Conservation (phyloP, 2,329 filamentous ascomycete genomes). For the Didymella sp. region DNA sequence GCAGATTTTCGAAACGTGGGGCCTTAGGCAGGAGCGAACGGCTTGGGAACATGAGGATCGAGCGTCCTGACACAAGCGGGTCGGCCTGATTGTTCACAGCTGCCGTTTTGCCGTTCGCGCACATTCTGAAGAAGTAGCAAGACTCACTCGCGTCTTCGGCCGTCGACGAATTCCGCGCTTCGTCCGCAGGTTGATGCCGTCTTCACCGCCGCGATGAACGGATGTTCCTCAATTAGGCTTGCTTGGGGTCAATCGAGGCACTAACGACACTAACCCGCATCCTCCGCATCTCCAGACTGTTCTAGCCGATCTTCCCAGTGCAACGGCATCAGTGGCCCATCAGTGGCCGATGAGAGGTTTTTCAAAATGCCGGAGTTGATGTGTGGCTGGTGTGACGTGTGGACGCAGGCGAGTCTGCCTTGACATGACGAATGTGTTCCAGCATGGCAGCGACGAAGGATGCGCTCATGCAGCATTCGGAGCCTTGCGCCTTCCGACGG, state of each 20-base stretch:
- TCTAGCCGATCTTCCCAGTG: constrained; percentile 18
- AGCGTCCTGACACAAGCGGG: constrained; percentile 1
- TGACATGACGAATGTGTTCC: constrained; percentile 6
- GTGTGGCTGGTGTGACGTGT: background rate
- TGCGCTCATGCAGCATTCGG: constrained; percentile 6
- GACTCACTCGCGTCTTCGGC: constrained; percentile 26
- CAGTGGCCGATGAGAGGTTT: constrained; percentile 1
- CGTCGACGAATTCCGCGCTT: constrained; percentile 25
- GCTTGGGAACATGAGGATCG: constrained; percentile 16
- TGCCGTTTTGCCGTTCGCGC: constrained; percentile 9
- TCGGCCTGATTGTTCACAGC: background rate
- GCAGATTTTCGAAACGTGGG: constrained; percentile 44
- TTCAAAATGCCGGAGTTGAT: background rate
- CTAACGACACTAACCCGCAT: constrained; percentile 18
- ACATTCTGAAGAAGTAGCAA: constrained; percentile 10
- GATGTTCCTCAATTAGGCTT: constrained; percentile 8
- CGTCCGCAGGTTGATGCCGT: constrained; percentile 16
- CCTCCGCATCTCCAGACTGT: constrained; percentile 22
- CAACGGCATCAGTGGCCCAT: constrained; percentile 7
- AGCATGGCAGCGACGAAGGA: background rate
- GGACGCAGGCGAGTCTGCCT: background rate
- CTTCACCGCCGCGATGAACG: constrained; percentile 10
- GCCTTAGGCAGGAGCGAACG: constrained; percentile 4
- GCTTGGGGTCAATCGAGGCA: constrained; percentile 4
- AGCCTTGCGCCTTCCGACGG: constrained; percentile 12